Percentiles rank a stretch among this genome's conserved stretches.
phyloP scores from a whole-genome alignment of 768 basidiomycete species.

The Solioccasus polychromus region DNA sequence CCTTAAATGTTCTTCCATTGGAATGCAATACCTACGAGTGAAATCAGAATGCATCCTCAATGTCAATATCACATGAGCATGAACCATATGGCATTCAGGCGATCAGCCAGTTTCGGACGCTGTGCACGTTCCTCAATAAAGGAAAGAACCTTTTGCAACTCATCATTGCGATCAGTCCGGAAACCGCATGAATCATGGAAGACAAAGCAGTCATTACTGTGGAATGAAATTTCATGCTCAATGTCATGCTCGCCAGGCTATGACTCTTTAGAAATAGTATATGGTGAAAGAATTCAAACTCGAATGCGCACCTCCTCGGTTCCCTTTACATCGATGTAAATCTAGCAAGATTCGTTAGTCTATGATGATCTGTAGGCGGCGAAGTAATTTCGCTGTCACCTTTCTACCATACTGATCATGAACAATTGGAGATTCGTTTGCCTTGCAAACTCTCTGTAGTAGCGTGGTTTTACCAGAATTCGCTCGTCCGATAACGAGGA shows the following conservation, averaged over 20 bases:
- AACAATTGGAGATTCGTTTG: too few relatives aligned
- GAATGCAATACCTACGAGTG: slow-evolving; percentile 38
- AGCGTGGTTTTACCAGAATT: too few relatives aligned
- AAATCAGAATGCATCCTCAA: slow-evolving; percentile 6
- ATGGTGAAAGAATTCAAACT: neutral
- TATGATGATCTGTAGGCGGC: neutral
- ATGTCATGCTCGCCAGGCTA: slow-evolving; percentile 14
- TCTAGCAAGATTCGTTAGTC: neutral
- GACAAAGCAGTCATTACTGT: slow-evolving; percentile 31
- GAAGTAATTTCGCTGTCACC: slow-evolving; percentile 5
- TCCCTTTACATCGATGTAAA: neutral
- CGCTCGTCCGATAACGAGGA: too few relatives aligned
- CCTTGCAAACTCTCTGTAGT: too few relatives aligned
- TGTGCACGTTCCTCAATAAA: slow-evolving; percentile 31
- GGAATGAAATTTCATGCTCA: too few relatives aligned
- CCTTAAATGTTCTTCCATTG: slow-evolving; percentile 23
- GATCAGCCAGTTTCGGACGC: slow-evolving; percentile 15
- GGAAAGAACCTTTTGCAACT: slow-evolving; percentile 27
- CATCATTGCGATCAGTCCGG: slow-evolving; percentile 31
- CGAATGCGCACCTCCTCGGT: neutral
- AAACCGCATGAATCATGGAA: too few relatives aligned
- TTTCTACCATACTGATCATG: too few relatives aligned
- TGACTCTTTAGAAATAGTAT: neutral
- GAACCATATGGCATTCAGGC: slow-evolving; percentile 40
- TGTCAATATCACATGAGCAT: neutral